phyloP scores from a whole-genome alignment of 2,329 filamentous ascomycete species.

The Cadophora luteo-olivacea region DNA sequence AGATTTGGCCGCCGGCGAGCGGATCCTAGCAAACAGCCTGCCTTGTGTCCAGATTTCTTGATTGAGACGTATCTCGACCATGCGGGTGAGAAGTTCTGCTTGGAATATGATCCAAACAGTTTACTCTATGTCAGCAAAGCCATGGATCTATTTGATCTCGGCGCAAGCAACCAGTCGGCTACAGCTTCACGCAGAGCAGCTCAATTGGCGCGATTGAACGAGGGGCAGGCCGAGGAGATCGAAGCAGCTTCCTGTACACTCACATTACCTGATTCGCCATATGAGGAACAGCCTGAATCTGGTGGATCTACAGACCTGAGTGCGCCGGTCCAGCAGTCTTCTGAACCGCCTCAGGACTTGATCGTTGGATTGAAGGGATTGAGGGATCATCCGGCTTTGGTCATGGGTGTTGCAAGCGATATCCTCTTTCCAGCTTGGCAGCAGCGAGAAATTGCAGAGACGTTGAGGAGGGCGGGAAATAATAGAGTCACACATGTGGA shows the following conservation, averaged over 20 bases:
- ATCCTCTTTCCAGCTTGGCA: slow-evolving; percentile 99
- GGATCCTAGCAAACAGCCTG: slow-evolving; percentile 84
- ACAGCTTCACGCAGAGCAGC: slow-evolving; percentile 67
- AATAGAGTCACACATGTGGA: slow-evolving; percentile 85
- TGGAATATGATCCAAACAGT: slow-evolving; percentile 96
- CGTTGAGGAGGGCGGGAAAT: slow-evolving; percentile 79
- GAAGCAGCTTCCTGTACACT: slow-evolving; percentile 69
- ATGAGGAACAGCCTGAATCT: slow-evolving; percentile 76
- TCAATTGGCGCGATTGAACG: slow-evolving; percentile 63
- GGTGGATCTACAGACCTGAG: slow-evolving; percentile 48
- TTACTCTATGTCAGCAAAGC: slow-evolving; percentile 96
- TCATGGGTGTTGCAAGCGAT: slow-evolving; percentile 94
- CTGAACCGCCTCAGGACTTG: slow-evolving; percentile 77
- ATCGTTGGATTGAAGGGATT: slow-evolving; percentile 75
- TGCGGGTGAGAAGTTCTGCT: slow-evolving; percentile 96
- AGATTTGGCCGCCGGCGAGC: slow-evolving; percentile 88
- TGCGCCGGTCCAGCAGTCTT: slow-evolving; percentile 47
- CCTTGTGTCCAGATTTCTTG: slow-evolving; percentile 94
- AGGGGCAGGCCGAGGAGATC: slow-evolving; percentile 44
- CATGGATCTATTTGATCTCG: slow-evolving; percentile 97
- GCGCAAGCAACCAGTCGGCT: slow-evolving; percentile 70
- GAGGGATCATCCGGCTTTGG: slow-evolving; percentile 79
- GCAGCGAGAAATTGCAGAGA: slow-evolving; percentile 90
- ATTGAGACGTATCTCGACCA: slow-evolving; percentile 99
- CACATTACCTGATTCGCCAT: slow-evolving; percentile 82